Percentiles rank a stretch among this genome's conserved stretches.
These are phyloP conservation scores for Fonsecaea pedrosoi DNA, from an alignment of 2,329 filamentous ascomycete genomes.

Conservation along the genomic window DNA sequence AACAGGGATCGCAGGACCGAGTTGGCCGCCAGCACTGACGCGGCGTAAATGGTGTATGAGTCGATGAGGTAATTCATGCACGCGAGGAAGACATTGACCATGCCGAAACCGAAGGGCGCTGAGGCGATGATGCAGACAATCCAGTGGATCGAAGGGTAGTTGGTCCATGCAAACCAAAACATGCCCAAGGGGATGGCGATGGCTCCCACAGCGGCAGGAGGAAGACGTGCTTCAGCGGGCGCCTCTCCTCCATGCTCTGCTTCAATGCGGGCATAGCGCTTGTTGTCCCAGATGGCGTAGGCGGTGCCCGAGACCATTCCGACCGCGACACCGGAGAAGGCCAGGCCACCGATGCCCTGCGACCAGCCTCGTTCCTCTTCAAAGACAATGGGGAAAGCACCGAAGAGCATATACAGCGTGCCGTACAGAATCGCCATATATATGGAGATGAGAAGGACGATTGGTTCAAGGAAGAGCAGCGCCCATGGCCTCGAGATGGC, in stretches of 20 bases:
- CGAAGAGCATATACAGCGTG: conserved; percentile 61
- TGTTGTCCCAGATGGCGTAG: conserved; percentile 53
- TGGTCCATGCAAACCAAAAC: conserved; percentile 68
- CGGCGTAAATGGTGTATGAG: conserved; percentile 53
- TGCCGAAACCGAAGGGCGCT: conserved; percentile 52
- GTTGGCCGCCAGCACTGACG: conserved; percentile 53
- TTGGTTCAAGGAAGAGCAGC: conserved; percentile 58
- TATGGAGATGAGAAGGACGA: conserved; percentile 53
- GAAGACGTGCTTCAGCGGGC: conserved; percentile 65
- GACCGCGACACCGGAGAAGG: conserved; percentile 58
- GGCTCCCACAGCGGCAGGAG: conserved; percentile 57
- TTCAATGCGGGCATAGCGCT: conserved; percentile 50
- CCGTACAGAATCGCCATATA: conserved; percentile 62
- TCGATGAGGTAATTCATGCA: conserved; percentile 54
- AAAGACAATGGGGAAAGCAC: conserved; percentile 60
- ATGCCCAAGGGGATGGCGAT: conserved; percentile 56
- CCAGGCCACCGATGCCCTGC: conserved; percentile 55
- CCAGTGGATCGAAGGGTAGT: conserved; percentile 53
- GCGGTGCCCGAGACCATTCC: conserved; percentile 49
- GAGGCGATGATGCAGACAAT: conserved; percentile 48
- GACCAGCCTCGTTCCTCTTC: conserved; percentile 54
- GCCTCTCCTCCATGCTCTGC: conserved; percentile 62
- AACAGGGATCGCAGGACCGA: conserved; percentile 55
- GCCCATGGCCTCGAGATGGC: conserved; percentile 58
- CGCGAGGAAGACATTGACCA: conserved; percentile 51